Base-by-base conservation (phyloP, 1,284 basidiomycete genomes). In the Laetiporus sulphureus region DNA sequence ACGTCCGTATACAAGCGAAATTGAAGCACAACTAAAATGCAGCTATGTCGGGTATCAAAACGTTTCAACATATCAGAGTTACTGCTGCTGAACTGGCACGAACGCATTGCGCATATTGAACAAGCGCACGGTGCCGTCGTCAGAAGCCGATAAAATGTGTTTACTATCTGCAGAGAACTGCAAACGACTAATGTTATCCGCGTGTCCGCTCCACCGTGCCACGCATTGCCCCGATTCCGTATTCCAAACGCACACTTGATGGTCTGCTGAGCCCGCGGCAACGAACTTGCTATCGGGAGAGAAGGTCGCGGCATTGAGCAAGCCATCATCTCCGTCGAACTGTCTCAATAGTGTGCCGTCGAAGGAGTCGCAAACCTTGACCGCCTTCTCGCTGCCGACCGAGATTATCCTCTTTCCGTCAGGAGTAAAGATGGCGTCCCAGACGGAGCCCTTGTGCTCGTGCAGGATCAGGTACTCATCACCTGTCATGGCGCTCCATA, bases 401-500 rank as follows among this genome's bases (percentile, higher is more conserved):
- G 48, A 48, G 23, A 55, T 20, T 6, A 54, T 32, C 27, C 44
- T 38, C 43, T 40, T 36, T 12, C 49, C 47, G 37, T 52, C 48
- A 1, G 13, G 13, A 4, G 44, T 39, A 45, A 53, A 55, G 21
- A 43, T 23, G 13, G 50, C 51, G 19, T 27, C 23, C 47, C 45
- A 49, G 13, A 52, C 47, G 3, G 49, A 43, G 2, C 46, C 45
- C 2, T 33, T 24, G 44, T 54, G 48, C 35, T 52, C 48, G 25
- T 41, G 37, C 7, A 22, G 7, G 5, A 52, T 21, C 29, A 54
- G 29, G 12, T 54, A 44, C 41, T 50, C 43, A 15, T 51, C 41
- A 7, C 56, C 53, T 8, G 46, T 49, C 24, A 40, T 44, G n/a
- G 44, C 45, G 38, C 27, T 43, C 49, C 53, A 57, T 22, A 57